Evolutionary conservation across 495 filamentous ascomycete genomes (phyloP), one percentile per base, ranked within the genome.

Genomic region (Aspergillus panamensis): DNA sequence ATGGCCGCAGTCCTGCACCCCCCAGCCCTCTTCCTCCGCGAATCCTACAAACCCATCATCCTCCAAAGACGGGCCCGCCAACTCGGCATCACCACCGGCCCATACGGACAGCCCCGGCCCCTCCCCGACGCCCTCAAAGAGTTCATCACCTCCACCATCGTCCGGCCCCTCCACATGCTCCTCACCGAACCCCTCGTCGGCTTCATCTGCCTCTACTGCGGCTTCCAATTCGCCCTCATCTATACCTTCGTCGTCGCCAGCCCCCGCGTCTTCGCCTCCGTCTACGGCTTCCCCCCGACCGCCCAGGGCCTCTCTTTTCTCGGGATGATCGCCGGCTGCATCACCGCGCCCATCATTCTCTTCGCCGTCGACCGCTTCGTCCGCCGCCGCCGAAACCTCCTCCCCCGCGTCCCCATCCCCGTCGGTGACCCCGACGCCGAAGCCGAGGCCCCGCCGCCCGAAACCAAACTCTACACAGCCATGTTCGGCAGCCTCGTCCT

Each of bases 381-480:
- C 61, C 82, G 88, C 0, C 76, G 74, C 21, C 72, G 91, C 62
- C 89, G 92, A 69, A 84, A 89, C 67, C 6, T 20, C 16, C 7
- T 45, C 3, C 62, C 75, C 9, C 85, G 88, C 67, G 72, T 75
- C 48, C 73, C 77, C 35, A 87, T 93, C 64, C n/a, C n/a, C n/a
- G n/a, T n/a, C n/a, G n/a, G n/a, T n/a, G n/a, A n/a, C n/a, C n/a
- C n/a, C n/a, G n/a, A n/a, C n/a, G 84, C 86, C 0, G 70, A 70
- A 30, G 89, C 86, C 0, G 86, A 83, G 6, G 75, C 76, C 19
- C 73, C 82, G 0, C 77, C 78, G 0, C 91, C 90, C 3, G 91
- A 96, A 65, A 85, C 88, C 13, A 86, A 84, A 49, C 85, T 89
- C n/a, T 76, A 77, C 35, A 75, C 88, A 12, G 82, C 91, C 58